Conservation (phyloP, 371 early-diverging fungal species). For the Apophysomyces sp. region DNA sequence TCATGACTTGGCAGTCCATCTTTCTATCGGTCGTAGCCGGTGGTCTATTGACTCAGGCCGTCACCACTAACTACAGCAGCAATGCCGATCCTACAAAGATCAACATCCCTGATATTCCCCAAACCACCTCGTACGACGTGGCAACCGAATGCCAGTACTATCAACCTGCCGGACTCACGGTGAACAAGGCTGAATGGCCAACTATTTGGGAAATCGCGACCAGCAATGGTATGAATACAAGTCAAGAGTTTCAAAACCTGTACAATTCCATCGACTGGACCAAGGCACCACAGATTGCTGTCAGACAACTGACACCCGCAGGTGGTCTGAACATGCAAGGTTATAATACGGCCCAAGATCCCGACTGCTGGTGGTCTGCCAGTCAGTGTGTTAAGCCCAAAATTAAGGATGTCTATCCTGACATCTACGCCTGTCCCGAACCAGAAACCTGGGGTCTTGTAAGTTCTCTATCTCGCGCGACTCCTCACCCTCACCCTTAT, state of each 20-base stretch:
- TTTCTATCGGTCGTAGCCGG: conserved; percentile 6
- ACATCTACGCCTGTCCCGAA: conserved; percentile 38
- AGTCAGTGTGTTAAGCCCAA: conserved; percentile 35
- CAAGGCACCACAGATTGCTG: conserved; percentile 29
- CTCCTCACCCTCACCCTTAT: not conserved
- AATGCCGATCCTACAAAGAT: conserved; percentile 32
- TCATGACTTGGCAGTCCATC: not conserved
- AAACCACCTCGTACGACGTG: conserved; percentile 29
- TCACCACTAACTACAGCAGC: conserved; percentile 21
- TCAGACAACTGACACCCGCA: conserved; percentile 17
- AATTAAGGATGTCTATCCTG: conserved; percentile 24
- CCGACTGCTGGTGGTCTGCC: conserved; percentile 46
- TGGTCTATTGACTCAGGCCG: conserved; percentile 16
- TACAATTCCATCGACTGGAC: conserved; percentile 43
- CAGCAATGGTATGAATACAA: conserved; percentile 37
- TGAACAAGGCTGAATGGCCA: conserved; percentile 30
- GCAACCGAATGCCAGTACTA: conserved; percentile 35
- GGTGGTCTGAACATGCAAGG: conserved; percentile 32
- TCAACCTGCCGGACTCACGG: conserved; percentile 7
- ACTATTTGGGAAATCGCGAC: conserved; percentile 38
- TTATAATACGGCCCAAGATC: conserved; percentile 32
- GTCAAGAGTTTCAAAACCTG: conserved; percentile 32
- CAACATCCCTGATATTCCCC: conserved; percentile 32
- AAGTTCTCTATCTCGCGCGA: conserved; percentile 7
- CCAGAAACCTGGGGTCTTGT: conserved; percentile 42